Conservation (phyloP, 2,329 filamentous ascomycete genomes). For the Fusarium guadeloupense region DNA sequence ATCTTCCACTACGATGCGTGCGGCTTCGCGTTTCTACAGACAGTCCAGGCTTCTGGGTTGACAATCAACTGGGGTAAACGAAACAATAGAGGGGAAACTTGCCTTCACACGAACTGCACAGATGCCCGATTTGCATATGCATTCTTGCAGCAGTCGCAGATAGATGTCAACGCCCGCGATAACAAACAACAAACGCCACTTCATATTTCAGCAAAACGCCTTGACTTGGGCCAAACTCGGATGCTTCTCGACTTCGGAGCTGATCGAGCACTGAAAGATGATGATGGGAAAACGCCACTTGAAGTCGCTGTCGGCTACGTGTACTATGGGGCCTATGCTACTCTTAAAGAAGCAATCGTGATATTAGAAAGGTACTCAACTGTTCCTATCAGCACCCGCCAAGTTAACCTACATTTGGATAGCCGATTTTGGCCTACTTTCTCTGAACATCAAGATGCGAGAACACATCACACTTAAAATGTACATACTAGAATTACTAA, state of each 20-base stretch:
- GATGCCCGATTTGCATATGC: background rate
- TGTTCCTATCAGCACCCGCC: background rate
- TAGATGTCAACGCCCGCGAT: background rate
- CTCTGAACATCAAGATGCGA: no score
- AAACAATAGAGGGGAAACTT: background rate
- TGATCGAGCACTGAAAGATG: background rate
- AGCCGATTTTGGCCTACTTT: background rate
- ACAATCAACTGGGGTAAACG: background rate
- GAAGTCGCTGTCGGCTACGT: background rate
- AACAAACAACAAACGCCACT: background rate
- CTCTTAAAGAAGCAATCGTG: background rate
- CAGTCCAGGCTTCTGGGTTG: rapidly evolving
- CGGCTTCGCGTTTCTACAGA: background rate
- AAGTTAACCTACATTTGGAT: background rate
- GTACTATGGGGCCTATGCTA: no score
- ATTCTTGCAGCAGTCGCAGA: background rate
- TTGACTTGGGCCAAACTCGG: no score
- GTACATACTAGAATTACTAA: no score
- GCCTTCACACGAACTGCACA: background rate
- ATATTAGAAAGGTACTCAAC: background rate
- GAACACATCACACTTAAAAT: no score
- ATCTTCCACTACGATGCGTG: no score
- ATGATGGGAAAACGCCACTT: background rate
- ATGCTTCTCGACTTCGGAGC: background rate
- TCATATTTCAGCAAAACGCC: background rate